A percentile compares a stretch with the other conserved stretches of the same genome.
Evolutionary conservation across 192 early-diverging fungal species (phyloP).

Genomic region (Coemansia sp.): DNA sequence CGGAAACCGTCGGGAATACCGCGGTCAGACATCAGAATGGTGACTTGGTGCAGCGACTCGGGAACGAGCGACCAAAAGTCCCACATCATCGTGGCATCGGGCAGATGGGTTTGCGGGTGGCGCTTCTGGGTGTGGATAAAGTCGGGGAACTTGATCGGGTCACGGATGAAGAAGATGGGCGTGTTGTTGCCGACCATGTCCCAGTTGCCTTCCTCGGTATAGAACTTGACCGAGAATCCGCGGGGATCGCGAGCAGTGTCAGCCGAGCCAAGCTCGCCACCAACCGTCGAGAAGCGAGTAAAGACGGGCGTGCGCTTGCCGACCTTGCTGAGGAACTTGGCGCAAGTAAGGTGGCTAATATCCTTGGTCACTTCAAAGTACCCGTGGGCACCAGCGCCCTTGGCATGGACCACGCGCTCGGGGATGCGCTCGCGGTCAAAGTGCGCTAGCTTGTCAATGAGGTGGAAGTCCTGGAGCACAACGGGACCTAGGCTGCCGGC

Average conservation of each 20-base stretch:
- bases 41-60: constrained; percentile 78
- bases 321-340: constrained; percentile 67
- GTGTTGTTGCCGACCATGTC: constrained; percentile 88
- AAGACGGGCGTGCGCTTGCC: constrained; percentile 82
- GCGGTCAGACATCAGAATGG: constrained; percentile 81
- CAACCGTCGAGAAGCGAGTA: constrained; percentile 77
- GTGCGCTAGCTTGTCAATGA: constrained; percentile 77
- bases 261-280: constrained; percentile 69
- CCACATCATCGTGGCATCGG: constrained; percentile 70
- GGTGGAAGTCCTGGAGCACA: constrained; percentile 70
- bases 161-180: constrained; percentile 80
- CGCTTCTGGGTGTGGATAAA: constrained; percentile 85
- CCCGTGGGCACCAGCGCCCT: constrained; percentile 81
- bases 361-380: constrained; percentile 79
- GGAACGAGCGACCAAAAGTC: constrained; percentile 76
- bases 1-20: constrained; percentile 77
- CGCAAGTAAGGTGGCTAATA: constrained; percentile 65
- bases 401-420: constrained; percentile 85
- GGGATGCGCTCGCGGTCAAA: constrained; percentile 86
- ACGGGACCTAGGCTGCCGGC: constrained; percentile 67
- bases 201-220: constrained; percentile 85
- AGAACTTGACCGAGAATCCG: constrained; percentile 82
- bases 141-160: constrained; percentile 78
- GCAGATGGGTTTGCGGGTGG: constrained; percentile 72
- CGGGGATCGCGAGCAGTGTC: constrained; percentile 80